Conservation (phyloP, 23 red algal species). For the Gracilaria gracilis region DNA sequence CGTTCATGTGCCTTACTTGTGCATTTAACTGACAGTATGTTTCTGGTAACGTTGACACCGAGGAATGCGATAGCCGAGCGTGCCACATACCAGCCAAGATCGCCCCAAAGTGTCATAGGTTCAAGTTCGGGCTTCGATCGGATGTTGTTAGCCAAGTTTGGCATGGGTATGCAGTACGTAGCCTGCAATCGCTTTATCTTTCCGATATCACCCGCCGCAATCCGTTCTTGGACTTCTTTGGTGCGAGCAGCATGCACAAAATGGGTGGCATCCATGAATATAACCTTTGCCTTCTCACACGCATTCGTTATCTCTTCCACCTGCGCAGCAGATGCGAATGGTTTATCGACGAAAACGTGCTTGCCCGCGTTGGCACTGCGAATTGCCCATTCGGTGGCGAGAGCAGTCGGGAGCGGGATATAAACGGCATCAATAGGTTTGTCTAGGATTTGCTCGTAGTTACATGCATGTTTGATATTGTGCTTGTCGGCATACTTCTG, state of each 20-base stretch:
- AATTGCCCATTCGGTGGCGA: conserved; percentile 64
- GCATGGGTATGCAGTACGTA: conserved; percentile 15
- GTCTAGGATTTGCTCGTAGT: conserved; percentile 46
- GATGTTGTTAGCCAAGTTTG: conserved; percentile 35
- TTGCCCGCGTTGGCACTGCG: conserved; percentile 52
- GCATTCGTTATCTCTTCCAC: conserved; percentile 58
- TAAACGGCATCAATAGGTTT: conserved; percentile 58
- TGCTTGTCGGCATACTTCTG: conserved; percentile 23
- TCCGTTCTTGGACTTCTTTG: neutral
- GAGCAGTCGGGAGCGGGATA: conserved; percentile 78
- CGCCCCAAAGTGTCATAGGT: conserved; percentile 64
- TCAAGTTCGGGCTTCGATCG: conserved; percentile 63
- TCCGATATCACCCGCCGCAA: conserved; percentile 51
- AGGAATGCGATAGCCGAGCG: conserved; percentile 23
- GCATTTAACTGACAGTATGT: neutral
- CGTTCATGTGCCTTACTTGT: neutral
- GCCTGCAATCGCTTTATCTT: conserved; percentile 24
- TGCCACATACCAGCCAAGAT: conserved; percentile 72
- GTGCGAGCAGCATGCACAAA: conserved; percentile 74
- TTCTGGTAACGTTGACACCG: conserved; percentile 10
- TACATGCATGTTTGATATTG: neutral
- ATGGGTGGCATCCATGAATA: conserved; percentile 84
- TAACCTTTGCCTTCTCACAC: conserved; percentile 29
- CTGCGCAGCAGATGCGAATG: conserved; percentile 22
- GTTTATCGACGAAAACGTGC: conserved; percentile 86